Base-by-base conservation (phyloP, 352 stramenopile species). In the Globisporangium acanthophoron region DNA sequence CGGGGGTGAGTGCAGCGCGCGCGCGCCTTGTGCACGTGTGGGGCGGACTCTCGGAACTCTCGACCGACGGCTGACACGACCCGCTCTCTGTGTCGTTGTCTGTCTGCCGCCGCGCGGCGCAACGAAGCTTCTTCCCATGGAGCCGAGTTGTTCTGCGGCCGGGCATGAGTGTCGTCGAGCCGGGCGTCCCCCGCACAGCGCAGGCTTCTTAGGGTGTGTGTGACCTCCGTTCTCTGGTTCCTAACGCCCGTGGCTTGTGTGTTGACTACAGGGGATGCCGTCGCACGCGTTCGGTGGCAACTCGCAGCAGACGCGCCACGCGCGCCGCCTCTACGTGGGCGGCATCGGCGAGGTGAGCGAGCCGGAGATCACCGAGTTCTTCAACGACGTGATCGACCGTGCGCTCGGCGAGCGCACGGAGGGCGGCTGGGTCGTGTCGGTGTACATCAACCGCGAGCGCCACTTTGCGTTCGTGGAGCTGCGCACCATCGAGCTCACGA, bases 381-480 rank as follows among this genome's bases (percentile, higher is more conserved):
- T 98, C 72, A 96, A 96, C 66, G 81, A 96, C 53, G 80, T 97
- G 50, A 92, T 98, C 59, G 82, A 92, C 62, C 80, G 78, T n/a
- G 80, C 83, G 43, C 70, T 96, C 7, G 86, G 75, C 31, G 80
- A 90, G 58, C 77, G 74, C 20, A 78, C 89, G 58, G 78, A 92
- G 40, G 80, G 83, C 44, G 85, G 85, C 45, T 79, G 78, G 7
- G 85, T 94, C 20, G 81, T 92, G 50, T 92, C 81, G 27, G 85
- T 98, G 8, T 98, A 98, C 73, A 97, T 98, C 58, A 98, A 99
- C 74, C 75, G 84, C 53, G 95, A 98, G 64, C 91, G 96, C 52
- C 87, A 96, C 43, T 99, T 99, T 61, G 96, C 92, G 18, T 99
- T 99, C 67, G 84, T 99, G 29, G 97, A 99, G 80, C 96, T 99